These are phyloP conservation scores for Euphorbia corollata DNA, from an alignment of 441 rosid species.

Conservation along the genomic window DNA sequence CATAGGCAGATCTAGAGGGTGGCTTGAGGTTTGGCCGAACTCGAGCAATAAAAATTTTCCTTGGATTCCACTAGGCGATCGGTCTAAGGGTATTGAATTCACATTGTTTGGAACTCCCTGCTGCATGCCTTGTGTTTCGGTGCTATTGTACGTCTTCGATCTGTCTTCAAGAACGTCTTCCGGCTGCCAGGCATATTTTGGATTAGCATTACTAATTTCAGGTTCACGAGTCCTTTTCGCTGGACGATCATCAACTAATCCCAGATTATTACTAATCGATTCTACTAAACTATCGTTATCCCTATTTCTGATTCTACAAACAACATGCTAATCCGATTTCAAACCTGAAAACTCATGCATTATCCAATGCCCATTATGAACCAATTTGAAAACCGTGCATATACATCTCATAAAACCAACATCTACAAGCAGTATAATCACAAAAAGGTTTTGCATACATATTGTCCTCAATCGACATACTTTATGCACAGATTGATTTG, in stretches of 20 bases:
- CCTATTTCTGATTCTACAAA: background rate
- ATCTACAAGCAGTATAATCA: background rate
- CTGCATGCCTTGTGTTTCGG: too few relatives aligned
- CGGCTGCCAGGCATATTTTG: background rate
- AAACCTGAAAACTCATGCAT: background rate
- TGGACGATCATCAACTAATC: background rate
- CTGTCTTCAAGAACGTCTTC: too few relatives aligned
- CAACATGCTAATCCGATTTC: background rate
- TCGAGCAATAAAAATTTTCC: too few relatives aligned
- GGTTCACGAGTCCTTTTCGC: background rate
- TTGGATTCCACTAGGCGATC: too few relatives aligned
- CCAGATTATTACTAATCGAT: background rate
- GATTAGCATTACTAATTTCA: background rate
- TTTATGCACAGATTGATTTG: too few relatives aligned
- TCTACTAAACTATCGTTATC: background rate
- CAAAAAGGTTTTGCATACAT: background rate
- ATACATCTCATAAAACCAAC: background rate
- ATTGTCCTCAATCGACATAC: background rate
- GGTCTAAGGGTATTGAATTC: too few relatives aligned
- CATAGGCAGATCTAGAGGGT: too few relatives aligned
- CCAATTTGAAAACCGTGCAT: background rate
- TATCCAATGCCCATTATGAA: background rate
- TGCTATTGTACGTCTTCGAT: too few relatives aligned
- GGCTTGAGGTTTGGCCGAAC: too few relatives aligned
- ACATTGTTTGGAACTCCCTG: too few relatives aligned